Evolutionary conservation across 192 early-diverging fungal genomes (phyloP), one percentile per base, ranked within the genome.

Genomic region (Chytriomyces sp.): DNA sequence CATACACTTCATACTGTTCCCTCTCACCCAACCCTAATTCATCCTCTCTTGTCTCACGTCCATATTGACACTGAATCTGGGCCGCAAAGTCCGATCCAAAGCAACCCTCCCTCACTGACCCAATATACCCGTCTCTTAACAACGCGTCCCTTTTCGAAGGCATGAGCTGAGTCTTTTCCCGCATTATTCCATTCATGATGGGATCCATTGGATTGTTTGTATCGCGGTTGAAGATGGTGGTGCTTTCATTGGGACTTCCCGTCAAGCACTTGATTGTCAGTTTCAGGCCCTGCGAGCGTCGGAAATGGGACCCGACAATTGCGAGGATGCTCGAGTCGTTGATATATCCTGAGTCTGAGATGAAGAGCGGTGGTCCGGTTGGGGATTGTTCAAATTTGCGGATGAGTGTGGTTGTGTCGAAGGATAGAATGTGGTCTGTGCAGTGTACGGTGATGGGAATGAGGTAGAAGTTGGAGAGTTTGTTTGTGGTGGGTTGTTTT

Each of bases 1-100:
- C 53, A 57, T 57, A 57, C 53, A 20, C 53, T 57, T 57, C 53
- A 2, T 57, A 57, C 16, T 5, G 35, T 35, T 35, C 35, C 35
- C 35, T 35, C 35, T 4, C 0, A 35, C 35, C 35, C 35, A 35
- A 35, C 0, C 1, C 20, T 5, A n/a, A 20, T 2, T 13, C 53
- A 57, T n/a, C 53, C 53, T 2, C 1, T n/a, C 53, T 20, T 20
- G 53, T 57, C 53, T 2, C 53, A 57, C 16, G 67, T 48, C 67
- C 49, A 35, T 24, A 26, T 59, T 53, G 0, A 8, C 23, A 26
- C 18, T 16, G 9, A 50, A 71, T 57, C 20, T 20, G 13, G 1
- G 71, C 71, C 10, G 16, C 26, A 62, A 73, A 73, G 45, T 73
- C 71, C 0, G 43, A n/a, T n/a, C 71, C 71, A 63, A 73, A 73